Evolutionary conservation across 2,329 filamentous ascomycete species (phyloP).

Genomic region (Coniochaeta sp.): DNA sequence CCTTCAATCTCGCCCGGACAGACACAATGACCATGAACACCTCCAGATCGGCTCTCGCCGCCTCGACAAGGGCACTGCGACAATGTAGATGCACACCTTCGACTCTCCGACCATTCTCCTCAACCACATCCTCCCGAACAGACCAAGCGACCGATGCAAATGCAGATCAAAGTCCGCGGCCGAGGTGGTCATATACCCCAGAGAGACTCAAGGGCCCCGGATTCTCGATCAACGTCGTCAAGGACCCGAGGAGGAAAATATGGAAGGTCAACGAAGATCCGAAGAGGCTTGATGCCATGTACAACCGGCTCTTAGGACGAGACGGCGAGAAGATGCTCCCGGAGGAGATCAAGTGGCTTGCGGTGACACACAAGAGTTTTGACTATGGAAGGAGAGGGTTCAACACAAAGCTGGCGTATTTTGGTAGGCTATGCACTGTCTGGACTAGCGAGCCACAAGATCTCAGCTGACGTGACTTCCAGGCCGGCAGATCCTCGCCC

Average conservation of each 20-base stretch:
- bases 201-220: slow-evolving; percentile 58
- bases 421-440: slow-evolving; percentile 53
- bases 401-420: slow-evolving; percentile 85
- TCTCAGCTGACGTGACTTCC: not conserved
- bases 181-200: slow-evolving; percentile 67
- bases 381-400: slow-evolving; percentile 91
- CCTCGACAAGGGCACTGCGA: slow-evolving; percentile 23
- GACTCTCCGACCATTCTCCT: slow-evolving; percentile 8
- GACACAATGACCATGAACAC: slow-evolving; percentile 24
- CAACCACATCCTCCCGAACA: slow-evolving; percentile 3
- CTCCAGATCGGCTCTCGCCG: slow-evolving; percentile 21
- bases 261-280: slow-evolving; percentile 73
- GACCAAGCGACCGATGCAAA: slow-evolving; percentile 4
- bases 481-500: slow-evolving; percentile 18
- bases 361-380: slow-evolving; percentile 96
- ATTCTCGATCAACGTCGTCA: slow-evolving; percentile 53
- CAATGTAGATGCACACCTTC: slow-evolving; percentile 15
- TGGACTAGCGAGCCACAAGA: not conserved
- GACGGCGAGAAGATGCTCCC: slow-evolving; percentile 67
- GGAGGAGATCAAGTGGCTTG: slow-evolving; percentile 94
- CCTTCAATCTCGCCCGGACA: slow-evolving; percentile 5
- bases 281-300: slow-evolving; percentile 66
- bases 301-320: slow-evolving; percentile 66
- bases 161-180: slow-evolving; percentile 19
- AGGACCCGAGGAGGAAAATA: slow-evolving; percentile 40